phyloP scores from a whole-genome alignment of 257 asterid genomes.

The Solanum gandarillasii region DNA sequence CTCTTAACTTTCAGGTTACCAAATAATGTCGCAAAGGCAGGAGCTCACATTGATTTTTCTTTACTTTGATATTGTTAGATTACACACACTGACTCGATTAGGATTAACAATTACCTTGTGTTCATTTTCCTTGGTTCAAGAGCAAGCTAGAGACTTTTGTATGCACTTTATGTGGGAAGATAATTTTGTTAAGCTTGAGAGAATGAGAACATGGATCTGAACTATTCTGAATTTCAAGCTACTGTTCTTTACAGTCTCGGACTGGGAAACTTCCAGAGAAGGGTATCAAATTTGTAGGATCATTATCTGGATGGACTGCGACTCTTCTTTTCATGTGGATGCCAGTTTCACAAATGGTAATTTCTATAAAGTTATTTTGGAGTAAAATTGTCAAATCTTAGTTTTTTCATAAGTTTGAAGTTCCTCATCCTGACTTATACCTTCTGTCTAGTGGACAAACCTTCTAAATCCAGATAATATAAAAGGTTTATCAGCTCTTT shows the following conservation, averaged over 20 bases:
- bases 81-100: background rate
- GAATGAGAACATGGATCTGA: background rate
- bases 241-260: slow-evolving; percentile 48
- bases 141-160: background rate
- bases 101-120: background rate
- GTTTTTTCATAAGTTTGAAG: slow-evolving; percentile 1
- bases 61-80: background rate
- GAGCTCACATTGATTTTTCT: background rate
- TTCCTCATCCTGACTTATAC: slow-evolving; percentile 5
- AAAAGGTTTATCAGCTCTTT: slow-evolving; percentile 75
- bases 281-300: slow-evolving; percentile 60
- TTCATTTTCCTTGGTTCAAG: background rate
- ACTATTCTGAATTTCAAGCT: background rate
- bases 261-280: slow-evolving; percentile 71
- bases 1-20: background rate
- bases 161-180: background rate
- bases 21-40: background rate
- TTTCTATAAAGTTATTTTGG: background rate
- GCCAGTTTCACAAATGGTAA: slow-evolving; percentile 90
- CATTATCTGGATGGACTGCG: slow-evolving; percentile 88
- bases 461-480: slow-evolving; percentile 77
- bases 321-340: slow-evolving; percentile 99
- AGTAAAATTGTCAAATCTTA: background rate
- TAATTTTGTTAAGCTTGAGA: background rate
- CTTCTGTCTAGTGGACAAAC: slow-evolving; percentile 70